phyloP scores from a whole-genome alignment of 2,329 filamentous ascomycete genomes.

The Arthrinium phaeospermum region DNA sequence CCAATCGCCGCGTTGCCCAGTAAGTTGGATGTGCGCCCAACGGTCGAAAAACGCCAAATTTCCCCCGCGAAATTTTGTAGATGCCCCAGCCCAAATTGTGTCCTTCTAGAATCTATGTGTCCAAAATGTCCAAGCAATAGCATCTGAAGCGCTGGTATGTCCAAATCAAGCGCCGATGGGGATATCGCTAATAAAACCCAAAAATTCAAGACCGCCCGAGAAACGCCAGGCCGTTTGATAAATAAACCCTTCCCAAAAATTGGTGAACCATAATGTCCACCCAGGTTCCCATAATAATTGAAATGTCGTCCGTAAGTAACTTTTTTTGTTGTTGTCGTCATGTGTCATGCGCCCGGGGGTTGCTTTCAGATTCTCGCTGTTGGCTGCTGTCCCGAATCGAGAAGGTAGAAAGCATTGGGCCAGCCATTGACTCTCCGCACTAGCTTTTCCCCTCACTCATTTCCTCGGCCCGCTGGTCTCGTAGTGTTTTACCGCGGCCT shows the following conservation, averaged over 20 bases:
- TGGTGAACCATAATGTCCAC: not conserved
- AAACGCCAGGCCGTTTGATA: slow-evolving; percentile 1
- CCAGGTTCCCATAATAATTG: not conserved
- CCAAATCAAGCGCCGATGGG: slow-evolving; percentile 3
- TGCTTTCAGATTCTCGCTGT: not conserved
- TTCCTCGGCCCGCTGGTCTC: slow-evolving; percentile 33
- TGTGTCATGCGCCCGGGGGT: not conserved
- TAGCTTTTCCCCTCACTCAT: not conserved
- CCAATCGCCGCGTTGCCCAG: slow-evolving; percentile 2
- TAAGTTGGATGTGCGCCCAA: not conserved
- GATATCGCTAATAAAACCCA: slow-evolving; percentile 9
- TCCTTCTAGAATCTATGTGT: slow-evolving; percentile 10
- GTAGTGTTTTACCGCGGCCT: slow-evolving; percentile 54
- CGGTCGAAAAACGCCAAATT: not conserved
- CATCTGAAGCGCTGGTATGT: slow-evolving; percentile 9
- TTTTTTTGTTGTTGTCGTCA: not conserved
- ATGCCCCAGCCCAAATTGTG: slow-evolving; percentile 1
- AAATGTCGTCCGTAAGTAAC: not conserved
- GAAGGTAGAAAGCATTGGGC: slow-evolving; percentile 2
- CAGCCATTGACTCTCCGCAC: not conserved
- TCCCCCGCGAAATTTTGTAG: not conserved
- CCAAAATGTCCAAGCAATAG: not conserved
- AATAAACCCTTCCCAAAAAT: not conserved
- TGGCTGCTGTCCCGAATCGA: not conserved
- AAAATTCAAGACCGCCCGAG: not conserved